Conservation (phyloP, 768 basidiomycete species). For the Auriscalpium vulgare region DNA sequence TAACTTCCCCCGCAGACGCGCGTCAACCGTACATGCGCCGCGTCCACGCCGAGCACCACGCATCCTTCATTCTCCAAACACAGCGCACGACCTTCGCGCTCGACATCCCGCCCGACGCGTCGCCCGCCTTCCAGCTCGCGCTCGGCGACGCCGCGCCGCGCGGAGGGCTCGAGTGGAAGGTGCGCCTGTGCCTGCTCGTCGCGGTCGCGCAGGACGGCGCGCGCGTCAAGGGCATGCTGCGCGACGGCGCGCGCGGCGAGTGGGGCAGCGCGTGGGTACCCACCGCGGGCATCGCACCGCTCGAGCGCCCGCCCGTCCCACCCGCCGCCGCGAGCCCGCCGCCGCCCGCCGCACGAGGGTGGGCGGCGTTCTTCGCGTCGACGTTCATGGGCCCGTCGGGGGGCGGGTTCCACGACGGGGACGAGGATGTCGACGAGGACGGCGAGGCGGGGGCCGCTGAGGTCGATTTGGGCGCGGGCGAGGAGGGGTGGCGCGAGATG, state of each 20-base stretch:
- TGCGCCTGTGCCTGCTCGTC: constrained; percentile 80
- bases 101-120: constrained; percentile 88
- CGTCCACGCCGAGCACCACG: constrained; percentile 80
- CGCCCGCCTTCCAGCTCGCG: constrained; percentile 73
- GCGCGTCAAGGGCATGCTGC: constrained; percentile 40
- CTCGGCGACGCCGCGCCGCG: constrained; percentile 31
- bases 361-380: constrained; percentile 36
- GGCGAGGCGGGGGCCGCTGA: constrained; percentile 12
- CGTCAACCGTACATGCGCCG: constrained; percentile 46
- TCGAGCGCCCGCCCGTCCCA: constrained; percentile 35
- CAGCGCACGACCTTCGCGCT: constrained; percentile 79
- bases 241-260: constrained; percentile 54
- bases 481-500: constrained; percentile 54
- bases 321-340: constrained; percentile 1
- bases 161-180: constrained; percentile 89
- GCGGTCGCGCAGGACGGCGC: constrained; percentile 49
- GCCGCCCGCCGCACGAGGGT: constrained; percentile 24
- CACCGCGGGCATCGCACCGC: constrained; percentile 46
- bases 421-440: constrained; percentile 31
- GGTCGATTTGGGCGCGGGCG: constrained; percentile 23
- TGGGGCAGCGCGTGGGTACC: constrained; percentile 70
- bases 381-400: constrained; percentile 34
- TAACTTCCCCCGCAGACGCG: constrained; percentile 39
- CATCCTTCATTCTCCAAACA: constrained; percentile 64
- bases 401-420: constrained; percentile 53